Evolutionary conservation across 345 rosid genomes (phyloP), one percentile per base, ranked within the genome.

Genomic region (Balakata baccata): DNA sequence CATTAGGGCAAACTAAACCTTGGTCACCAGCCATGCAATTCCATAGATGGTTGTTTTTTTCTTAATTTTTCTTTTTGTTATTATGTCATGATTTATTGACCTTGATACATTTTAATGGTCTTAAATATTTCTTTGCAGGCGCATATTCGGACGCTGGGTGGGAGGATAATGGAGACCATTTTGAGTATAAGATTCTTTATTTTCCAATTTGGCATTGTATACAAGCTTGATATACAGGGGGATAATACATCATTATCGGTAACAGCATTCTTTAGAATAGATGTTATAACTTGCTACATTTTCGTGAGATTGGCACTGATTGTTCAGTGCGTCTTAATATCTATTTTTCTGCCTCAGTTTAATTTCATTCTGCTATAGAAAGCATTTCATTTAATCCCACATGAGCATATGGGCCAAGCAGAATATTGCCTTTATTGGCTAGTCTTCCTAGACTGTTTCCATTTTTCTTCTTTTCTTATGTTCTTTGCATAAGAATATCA

Each of bases 151-250:
- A 92, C 92, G 45, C 66, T 88, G 41, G 56, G 91, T 51, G 99
- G 99, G 77, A 87, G 99, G 87, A 85, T 95, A 78, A 49, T 90
- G 78, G 99, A 95, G 85, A 92, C 97, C 5, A 71, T 95, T 37
- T 85, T 95, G 80, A 88, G 98, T 77, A 76, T 89, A 52, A 74
- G 99, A 69, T 95, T 95, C 84, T 95, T 95, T 64, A 81, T 95
- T 41, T 95, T 92, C 86, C 99, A 95, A 83, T 95, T 82, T 83
- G 99, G 99, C 50, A 77, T 95, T 60, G 97, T 92, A 61, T 95
- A 95, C 92, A 95, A 95, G 84, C 83, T 95, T 52, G 0, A 91
- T 8, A 54, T 89, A 39, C 94, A 91, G 75, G 84, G 81, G 56
- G 11, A 65, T 23, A 0, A 87, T 73, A 92, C 89, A 66, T 95